Percentiles rank a stretch among this genome's conserved stretches.
phyloP scores from a whole-genome alignment of 176 grass and related monocot species.

The Alloteropsis semialata region DNA sequence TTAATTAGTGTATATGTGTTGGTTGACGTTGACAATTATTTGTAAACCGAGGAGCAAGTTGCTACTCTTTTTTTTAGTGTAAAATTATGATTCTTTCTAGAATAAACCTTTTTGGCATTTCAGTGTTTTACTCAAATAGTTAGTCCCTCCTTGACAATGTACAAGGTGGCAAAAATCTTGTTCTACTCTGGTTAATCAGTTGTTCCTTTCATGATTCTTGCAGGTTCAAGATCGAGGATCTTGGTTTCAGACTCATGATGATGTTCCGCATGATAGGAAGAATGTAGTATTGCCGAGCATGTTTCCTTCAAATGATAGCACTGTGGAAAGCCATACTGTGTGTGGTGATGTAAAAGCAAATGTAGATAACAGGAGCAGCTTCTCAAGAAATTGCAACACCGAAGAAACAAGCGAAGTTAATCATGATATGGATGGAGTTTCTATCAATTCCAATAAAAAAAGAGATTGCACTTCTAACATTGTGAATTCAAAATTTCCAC shows the following conservation, averaged over 20 bases:
- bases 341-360: conserved; percentile 20
- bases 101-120: background rate
- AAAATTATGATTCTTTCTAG: background rate
- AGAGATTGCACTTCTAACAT: background rate
- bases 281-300: conserved; percentile 76
- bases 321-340: conserved; percentile 9
- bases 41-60: background rate
- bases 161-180: background rate
- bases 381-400: conserved; percentile 14
- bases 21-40: background rate
- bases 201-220: conserved; percentile 18
- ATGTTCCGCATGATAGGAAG: conserved; percentile 62
- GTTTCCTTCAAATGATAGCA: conserved; percentile 72
- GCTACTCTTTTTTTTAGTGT: background rate
- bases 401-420: conserved; percentile 19
- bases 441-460: background rate
- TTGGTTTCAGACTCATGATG: conserved; percentile 67
- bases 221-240: conserved; percentile 79
- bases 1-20: background rate
- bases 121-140: background rate
- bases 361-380: background rate
- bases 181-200: conserved; percentile 9
- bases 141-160: background rate
- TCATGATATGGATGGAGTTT: conserved; percentile 25
- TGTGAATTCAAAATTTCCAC: conserved; percentile 56